Evolutionary conservation across 352 stramenopile species (phyloP), one percentile per base, ranked within the genome.

Genomic region (Globisporangium cederbergense): DNA sequence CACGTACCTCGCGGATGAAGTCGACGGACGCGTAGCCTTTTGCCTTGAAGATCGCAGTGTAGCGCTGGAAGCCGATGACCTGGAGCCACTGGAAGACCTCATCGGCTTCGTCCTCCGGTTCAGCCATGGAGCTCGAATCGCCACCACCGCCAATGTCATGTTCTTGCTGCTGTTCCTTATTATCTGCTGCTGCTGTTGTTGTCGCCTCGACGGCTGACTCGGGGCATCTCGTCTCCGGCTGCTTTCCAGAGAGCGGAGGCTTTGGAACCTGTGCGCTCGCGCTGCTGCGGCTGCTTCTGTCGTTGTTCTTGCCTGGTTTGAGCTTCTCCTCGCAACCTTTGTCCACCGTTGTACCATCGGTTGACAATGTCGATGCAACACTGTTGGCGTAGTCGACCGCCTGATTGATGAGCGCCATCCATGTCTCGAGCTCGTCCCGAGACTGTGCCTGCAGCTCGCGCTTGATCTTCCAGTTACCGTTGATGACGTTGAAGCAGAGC

Each of bases 401-500:
- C 59, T 91, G 78, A 53, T 90, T 88, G 47, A 93, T 87, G 34
- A 87, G 63, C 53, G 77, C 70, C 70, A 91, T 89, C 85, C 85
- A 93, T 4, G 76, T 40, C 11, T 85, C 79, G n/a, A 91, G 68
- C 25, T 93, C 85, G 18, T 74, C 69, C 25, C 75, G 78, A 11
- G 75, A 86, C 34, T 76, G 56, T 4, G 85, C 83, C 38, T 88
- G 85, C 40, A 93, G 73, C 60, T 93, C 85, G 51, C 83, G 85
- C 55, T 88, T 88, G 67, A 93, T 93, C 72, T 93, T 93, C 81
- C 81, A 91, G 55, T 71, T 85, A 45, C 71, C 78, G 61, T 91
- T 80, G 32, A 93, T 77, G 42, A 93, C 73, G 55, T 93, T 85
- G 65, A 93, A 92, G 45, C 72, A 77, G 42, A 92, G 74, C 63